Conservation (phyloP, 2,329 filamentous ascomycete species). For the Didymella keratinophila region DNA sequence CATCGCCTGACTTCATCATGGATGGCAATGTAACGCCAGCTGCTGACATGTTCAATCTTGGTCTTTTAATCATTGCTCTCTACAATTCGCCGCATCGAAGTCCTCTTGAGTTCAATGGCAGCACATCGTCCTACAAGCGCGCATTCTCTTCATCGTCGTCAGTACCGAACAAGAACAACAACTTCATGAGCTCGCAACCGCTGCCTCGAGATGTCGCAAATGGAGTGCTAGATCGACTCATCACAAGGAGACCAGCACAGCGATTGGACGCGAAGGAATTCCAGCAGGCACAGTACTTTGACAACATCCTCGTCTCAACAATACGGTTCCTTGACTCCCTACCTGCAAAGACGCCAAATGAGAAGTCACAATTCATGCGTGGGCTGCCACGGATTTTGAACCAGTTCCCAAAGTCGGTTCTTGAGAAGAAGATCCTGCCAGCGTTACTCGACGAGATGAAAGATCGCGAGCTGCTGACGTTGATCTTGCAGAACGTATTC, state of each 20-base stretch:
- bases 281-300: conserved; percentile 94
- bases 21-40: conserved; percentile 85
- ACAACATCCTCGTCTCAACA: conserved; percentile 94
- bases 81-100: conserved; percentile 95
- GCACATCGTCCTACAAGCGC: conserved; percentile 83
- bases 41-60: conserved; percentile 93
- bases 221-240: conserved; percentile 81
- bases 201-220: conserved; percentile 80
- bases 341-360: conserved; percentile 87
- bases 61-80: conserved; percentile 84
- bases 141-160: conserved; percentile 80
- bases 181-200: conserved; percentile 80
- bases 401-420: conserved; percentile 90
- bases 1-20: conserved; percentile 91
- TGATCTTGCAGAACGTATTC: conserved; percentile 91
- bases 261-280: conserved; percentile 89
- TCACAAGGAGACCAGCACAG: conserved; percentile 86
- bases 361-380: conserved; percentile 91
- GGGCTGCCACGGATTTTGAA: conserved; percentile 86
- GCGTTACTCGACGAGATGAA: conserved; percentile 92
- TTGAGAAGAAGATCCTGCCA: conserved; percentile 93
- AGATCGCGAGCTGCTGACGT: conserved; percentile 82
- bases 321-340: conserved; percentile 93
- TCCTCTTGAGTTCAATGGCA: conserved; percentile 82
- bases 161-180: conserved; percentile 80